These are phyloP conservation scores for Vachellia collinsii DNA, from an alignment of 306 rosid species.

Conservation along the genomic window DNA sequence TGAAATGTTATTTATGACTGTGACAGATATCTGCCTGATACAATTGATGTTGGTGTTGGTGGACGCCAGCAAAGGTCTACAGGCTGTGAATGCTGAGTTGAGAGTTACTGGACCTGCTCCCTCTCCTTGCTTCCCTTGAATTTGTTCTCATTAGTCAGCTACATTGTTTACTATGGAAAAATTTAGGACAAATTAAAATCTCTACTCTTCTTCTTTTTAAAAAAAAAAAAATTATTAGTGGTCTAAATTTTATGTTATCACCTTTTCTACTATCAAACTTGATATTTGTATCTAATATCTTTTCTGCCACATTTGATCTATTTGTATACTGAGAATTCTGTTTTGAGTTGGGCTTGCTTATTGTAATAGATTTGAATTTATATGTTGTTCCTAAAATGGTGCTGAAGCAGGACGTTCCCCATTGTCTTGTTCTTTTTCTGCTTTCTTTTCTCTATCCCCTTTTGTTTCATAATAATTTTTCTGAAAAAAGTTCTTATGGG, in stretches of 20 bases:
- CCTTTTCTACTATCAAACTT: constrained; percentile 25
- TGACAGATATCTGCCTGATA: constrained; percentile 83
- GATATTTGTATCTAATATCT: constrained; percentile 3
- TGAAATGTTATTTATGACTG: constrained; percentile 27
- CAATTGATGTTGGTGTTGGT: constrained; percentile 73
- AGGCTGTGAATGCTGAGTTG: constrained; percentile 76
- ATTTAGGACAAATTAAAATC: constrained; percentile 18
- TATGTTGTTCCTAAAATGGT: neutral
- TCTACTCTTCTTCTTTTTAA: constrained; percentile 21
- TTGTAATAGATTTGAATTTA: neutral
- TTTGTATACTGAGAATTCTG: constrained; percentile 24
- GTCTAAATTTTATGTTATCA: constrained; percentile 16
- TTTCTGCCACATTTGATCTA: constrained; percentile 14
- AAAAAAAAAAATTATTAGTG: constrained; percentile 31
- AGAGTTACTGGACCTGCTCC: constrained; percentile 22
- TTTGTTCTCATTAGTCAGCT: constrained; percentile 36
- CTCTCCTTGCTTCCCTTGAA: constrained; percentile 17
- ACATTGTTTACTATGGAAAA: constrained; percentile 24
- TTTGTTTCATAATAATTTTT: neutral
- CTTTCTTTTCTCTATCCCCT: neutral
- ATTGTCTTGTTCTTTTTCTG: neutral
- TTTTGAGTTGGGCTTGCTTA: constrained; percentile 8
- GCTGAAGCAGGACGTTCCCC: neutral
- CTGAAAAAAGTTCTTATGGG: neutral
- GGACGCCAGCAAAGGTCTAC: constrained; percentile 85